Conservation (phyloP, 805 yeast species). For the Phaffomyces antillensis region DNA sequence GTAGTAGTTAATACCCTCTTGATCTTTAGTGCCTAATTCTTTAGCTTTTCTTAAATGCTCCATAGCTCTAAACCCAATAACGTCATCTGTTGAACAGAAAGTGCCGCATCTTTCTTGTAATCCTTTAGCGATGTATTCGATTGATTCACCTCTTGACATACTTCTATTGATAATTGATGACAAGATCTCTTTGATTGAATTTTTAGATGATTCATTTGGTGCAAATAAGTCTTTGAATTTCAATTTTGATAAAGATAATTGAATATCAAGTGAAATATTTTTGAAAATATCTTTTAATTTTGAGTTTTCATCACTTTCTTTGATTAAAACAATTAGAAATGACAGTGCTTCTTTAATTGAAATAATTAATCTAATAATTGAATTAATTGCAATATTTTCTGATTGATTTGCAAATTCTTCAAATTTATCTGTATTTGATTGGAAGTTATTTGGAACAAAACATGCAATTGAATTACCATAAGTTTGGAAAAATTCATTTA, state of each 20-base stretch:
- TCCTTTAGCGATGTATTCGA: conserved; percentile 80
- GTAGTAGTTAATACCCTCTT: conserved; percentile 59
- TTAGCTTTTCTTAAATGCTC: conserved; percentile 87
- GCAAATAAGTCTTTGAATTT: conserved; percentile 74
- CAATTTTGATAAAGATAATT: conserved; percentile 56
- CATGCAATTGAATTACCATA: conserved; percentile 59
- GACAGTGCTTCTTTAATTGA: conserved; percentile 87
- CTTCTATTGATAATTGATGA: conserved; percentile 85
- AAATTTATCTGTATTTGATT: conserved; percentile 28
- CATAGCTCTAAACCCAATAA: conserved; percentile 85
- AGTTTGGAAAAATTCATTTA: conserved; percentile 62
- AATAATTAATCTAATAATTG: conserved; percentile 65
- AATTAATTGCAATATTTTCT: conserved; percentile 81
- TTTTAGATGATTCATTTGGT: conserved; percentile 45
- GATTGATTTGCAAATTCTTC: conserved; percentile 77
- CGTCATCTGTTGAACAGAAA: conserved; percentile 91
- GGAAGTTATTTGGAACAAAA: conserved; percentile 48
- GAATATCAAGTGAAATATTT: conserved; percentile 61
- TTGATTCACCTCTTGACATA: conserved; percentile 86
- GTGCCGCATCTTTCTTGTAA: conserved; percentile 91
- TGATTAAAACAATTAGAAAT: conserved; percentile 72
- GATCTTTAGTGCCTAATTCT: conserved; percentile 62
- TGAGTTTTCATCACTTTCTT: conserved; percentile 44
- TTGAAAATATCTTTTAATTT: conserved; percentile 56
- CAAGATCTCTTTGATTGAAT: conserved; percentile 75